Evolutionary conservation across 805 yeast genomes (phyloP).

Genomic region (Komagataella phaffii): DNA sequence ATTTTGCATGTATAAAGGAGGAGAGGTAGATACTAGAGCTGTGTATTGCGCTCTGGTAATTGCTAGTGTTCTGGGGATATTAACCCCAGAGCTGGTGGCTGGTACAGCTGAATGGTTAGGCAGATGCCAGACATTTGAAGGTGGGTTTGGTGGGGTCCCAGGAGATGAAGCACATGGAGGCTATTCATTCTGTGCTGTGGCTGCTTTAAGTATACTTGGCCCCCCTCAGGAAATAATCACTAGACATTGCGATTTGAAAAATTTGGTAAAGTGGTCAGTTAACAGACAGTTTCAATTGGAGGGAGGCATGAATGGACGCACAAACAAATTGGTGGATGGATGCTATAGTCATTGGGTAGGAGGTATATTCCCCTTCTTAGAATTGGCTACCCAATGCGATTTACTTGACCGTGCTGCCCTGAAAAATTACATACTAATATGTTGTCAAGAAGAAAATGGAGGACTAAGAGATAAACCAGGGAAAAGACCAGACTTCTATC

Average conservation of each 20-base stretch:
- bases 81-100: conserved; percentile 43
- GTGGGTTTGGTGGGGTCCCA: conserved; percentile 85
- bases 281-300: conserved; percentile 60
- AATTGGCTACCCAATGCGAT: conserved; percentile 25
- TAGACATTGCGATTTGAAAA: conserved; percentile 30
- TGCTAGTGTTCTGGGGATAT: conserved; percentile 50
- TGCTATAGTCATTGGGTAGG: conserved; percentile 97
- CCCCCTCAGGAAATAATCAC: conserved; percentile 19
- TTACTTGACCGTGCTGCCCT: conserved; percentile 42
- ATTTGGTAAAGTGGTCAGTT: conserved; percentile 52
- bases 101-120: conserved; percentile 48
- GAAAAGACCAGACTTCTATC: conserved; percentile 70
- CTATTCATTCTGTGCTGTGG: conserved; percentile 83
- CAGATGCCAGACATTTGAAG: conserved; percentile 81
- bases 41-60: conserved; percentile 75
- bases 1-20: conserved; percentile 59
- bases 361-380: conserved; percentile 53
- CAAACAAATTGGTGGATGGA: conserved; percentile 90
- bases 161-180: conserved; percentile 95
- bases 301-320: conserved; percentile 82
- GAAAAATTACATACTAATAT: conserved; percentile 51
- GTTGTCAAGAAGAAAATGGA: conserved; percentile 60
- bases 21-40: conserved; percentile 80
- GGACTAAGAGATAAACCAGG: conserved; percentile 90
- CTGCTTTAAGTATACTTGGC: conserved; percentile 36